Conservation (phyloP, 305 asterid species). For the Fraxinus floribunda region DNA sequence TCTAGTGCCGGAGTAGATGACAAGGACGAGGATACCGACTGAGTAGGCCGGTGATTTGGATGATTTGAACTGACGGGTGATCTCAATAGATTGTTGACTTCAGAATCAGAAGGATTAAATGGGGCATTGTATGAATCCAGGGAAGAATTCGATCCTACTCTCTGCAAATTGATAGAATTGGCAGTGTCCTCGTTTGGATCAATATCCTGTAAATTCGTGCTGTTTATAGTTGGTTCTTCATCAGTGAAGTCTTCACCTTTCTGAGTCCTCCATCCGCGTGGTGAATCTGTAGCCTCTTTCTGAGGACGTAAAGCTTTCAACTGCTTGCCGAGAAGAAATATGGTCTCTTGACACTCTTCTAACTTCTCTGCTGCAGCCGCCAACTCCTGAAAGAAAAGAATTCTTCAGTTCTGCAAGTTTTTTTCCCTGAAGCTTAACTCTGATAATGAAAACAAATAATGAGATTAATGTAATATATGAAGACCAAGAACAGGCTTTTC, state of each 20-base stretch:
- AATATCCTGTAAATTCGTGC: slow-evolving; percentile 43
- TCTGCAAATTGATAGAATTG: slow-evolving; percentile 39
- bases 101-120: slow-evolving; percentile 61
- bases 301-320: slow-evolving; percentile 72
- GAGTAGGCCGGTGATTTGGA: slow-evolving; percentile 55
- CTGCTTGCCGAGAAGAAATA: slow-evolving; percentile 84
- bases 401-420: not conserved
- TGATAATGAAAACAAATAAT: not conserved
- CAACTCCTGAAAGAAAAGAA: slow-evolving; percentile 53
- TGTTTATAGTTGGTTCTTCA: slow-evolving; percentile 56
- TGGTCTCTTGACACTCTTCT: slow-evolving; percentile 92
- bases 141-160: slow-evolving; percentile 61
- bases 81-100: slow-evolving; percentile 48
- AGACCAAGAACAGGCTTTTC: not conserved
- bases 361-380: slow-evolving; percentile 89
- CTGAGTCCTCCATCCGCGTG: slow-evolving; percentile 34
- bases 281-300: slow-evolving; percentile 43
- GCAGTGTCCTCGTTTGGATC: slow-evolving; percentile 52
- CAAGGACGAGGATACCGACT: slow-evolving; percentile 60
- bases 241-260: slow-evolving; percentile 40
- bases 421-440: not conserved
- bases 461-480: not conserved
- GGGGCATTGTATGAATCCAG: slow-evolving; percentile 37
- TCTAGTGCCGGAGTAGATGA: slow-evolving; percentile 74
- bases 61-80: slow-evolving; percentile 57